Evolutionary conservation across 164 flowering plant species (phyloP), one percentile per base, ranked within the genome.

Genomic region (Dillenia suffruticosa): DNA sequence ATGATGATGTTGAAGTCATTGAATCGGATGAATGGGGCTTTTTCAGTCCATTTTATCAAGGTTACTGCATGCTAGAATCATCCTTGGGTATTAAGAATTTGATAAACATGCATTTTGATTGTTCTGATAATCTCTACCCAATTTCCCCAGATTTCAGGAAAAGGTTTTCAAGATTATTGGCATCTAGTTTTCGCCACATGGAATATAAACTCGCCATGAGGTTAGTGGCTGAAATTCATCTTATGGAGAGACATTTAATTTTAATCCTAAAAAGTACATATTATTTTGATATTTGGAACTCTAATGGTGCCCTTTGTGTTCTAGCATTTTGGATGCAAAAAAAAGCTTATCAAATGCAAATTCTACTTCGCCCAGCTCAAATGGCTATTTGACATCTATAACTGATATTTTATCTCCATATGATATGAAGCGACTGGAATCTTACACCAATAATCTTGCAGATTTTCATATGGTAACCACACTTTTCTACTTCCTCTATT

Each of bases 191-290:
- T 54, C 77, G 80, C 12, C 12, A 67, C 12, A 81, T 95, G 94
- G 88, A 90, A 44, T 84, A 77, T 74, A 87, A 83, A 65, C 97
- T 95, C 73, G 87, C 92, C 4, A 82, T 92, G 92, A 95, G 97
- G 99, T 91, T 24, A 65, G 86, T 64, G 26, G 64, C 32, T 15
- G 7, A 15, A 56, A 17, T 4, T 47, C 2, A 40, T 9, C 22
- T 10, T 15, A 11, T 32, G 0, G 40, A 32, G 7, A 32, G 40
- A 32, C 40, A 32, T 32, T 32, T 32, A 32, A 32, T 32, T 32
- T 32, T 32, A 32, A 32, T 32, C 40, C 40, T 5, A 32, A 32
- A 32, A 32, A 32, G 40, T 32, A 32, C 7, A 32, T 32, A 32
- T 32, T 32, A 15, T 15, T 61, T 26, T 46, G 48, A 14, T 24